Percentiles rank a stretch among this genome's conserved stretches.
Evolutionary conservation across 2,329 filamentous ascomycete genomes (phyloP).

Genomic region (Chaetomium strumarium): DNA sequence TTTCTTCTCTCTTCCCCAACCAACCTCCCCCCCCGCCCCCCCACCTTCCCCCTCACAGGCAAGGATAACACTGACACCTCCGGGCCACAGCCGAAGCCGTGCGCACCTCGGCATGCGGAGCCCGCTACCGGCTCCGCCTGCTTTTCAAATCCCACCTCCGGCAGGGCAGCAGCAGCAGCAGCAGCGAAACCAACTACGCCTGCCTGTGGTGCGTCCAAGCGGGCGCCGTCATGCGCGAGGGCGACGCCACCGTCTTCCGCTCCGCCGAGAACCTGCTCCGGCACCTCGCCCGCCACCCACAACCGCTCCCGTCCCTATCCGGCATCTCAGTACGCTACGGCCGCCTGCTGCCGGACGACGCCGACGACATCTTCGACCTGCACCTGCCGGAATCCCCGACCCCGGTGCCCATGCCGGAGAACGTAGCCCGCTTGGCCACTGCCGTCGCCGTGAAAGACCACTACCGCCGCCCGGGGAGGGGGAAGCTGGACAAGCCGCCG

Average conservation of each 20-base stretch:
- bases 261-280: slow-evolving; percentile 33
- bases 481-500: slow-evolving; percentile 31
- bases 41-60: no score
- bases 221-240: slow-evolving; percentile 32
- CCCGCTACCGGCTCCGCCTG: slow-evolving; percentile 36
- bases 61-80: slow-evolving; percentile 3
- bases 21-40: no score
- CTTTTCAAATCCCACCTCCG: slow-evolving; percentile 39
- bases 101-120: slow-evolving; percentile 28
- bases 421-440: slow-evolving; percentile 29
- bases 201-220: slow-evolving; percentile 36
- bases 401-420: slow-evolving; percentile 28
- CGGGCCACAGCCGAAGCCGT: slow-evolving; percentile 31
- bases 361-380: slow-evolving; percentile 33
- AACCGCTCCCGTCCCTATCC: slow-evolving; percentile 34
- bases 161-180: slow-evolving; percentile 25
- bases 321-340: slow-evolving; percentile 36
- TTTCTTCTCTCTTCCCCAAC: no score
- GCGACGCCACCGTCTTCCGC: slow-evolving; percentile 38
- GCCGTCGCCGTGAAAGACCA: slow-evolving; percentile 33
- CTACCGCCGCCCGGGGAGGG: slow-evolving; percentile 31
- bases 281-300: slow-evolving; percentile 36
- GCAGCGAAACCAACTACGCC: slow-evolving; percentile 32
- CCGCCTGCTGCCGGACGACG: slow-evolving; percentile 15
- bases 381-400: slow-evolving; percentile 32